phyloP scores from a whole-genome alignment of 78 protist species.

The Thecamonas trahens region DNA sequence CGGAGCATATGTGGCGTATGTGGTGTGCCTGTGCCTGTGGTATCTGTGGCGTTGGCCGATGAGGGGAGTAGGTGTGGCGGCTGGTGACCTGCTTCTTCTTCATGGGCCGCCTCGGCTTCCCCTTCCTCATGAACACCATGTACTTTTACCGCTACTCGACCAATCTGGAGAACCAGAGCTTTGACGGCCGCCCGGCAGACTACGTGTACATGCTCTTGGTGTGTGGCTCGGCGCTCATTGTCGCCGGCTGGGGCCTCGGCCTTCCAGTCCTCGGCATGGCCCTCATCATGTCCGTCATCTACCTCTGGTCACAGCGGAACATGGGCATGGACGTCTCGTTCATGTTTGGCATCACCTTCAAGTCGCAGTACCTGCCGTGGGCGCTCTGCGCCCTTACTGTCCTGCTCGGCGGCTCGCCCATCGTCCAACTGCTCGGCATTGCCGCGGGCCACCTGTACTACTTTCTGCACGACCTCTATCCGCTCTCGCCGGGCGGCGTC shows the following conservation, averaged over 20 bases:
- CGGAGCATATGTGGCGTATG: neutral
- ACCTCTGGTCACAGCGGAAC: slow-evolving; percentile 10
- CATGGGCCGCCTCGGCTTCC: slow-evolving; percentile 4
- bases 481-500: neutral
- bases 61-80: slow-evolving; percentile 15
- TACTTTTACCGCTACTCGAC: slow-evolving; percentile 2
- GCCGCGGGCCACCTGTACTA: slow-evolving; percentile 54
- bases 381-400: slow-evolving; percentile 7
- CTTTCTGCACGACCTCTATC: slow-evolving; percentile 25
- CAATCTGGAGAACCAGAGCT: neutral
- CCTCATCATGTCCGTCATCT: slow-evolving; percentile 5
- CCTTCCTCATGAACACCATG: neutral
- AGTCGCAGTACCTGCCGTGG: slow-evolving; percentile 17
- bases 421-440: slow-evolving; percentile 45
- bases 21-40: neutral
- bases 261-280: neutral
- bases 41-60: neutral
- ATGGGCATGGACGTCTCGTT: slow-evolving; percentile 6
- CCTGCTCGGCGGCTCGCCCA: slow-evolving; percentile 37
- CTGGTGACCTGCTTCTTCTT: slow-evolving; percentile 7
- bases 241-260: neutral
- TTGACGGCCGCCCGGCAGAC: slow-evolving; percentile 17
- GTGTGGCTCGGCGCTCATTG: neutral
- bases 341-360: slow-evolving; percentile 13
- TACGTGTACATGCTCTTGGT: neutral